These are phyloP conservation scores for Fraxinus pennsylvanica DNA, from an alignment of 257 asterid species.

Conservation along the genomic window DNA sequence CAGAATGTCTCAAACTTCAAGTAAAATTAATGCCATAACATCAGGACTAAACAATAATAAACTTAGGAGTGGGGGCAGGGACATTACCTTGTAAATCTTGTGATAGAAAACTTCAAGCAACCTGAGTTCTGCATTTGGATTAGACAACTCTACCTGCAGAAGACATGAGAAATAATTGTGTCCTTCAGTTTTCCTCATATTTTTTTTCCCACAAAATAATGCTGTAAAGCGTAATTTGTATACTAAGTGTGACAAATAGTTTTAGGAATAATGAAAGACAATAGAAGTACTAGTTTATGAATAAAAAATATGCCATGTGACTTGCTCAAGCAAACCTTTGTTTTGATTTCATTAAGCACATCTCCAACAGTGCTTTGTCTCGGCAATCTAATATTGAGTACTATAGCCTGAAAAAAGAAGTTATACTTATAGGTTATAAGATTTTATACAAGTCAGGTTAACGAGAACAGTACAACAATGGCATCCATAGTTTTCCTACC, in stretches of 20 bases:
- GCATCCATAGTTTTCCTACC: too few relatives aligned
- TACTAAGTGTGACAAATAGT: too few relatives aligned
- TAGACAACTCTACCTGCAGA: conserved; percentile 62
- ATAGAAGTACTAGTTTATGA: too few relatives aligned
- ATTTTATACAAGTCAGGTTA: not conserved
- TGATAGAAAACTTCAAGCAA: conserved; percentile 66
- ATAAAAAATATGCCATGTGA: too few relatives aligned
- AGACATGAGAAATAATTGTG: conserved; percentile 20
- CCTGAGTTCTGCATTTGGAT: conserved; percentile 67
- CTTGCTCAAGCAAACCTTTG: too few relatives aligned
- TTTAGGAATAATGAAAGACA: too few relatives aligned
- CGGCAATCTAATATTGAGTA: too few relatives aligned
- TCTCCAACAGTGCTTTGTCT: too few relatives aligned
- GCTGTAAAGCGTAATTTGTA: too few relatives aligned
- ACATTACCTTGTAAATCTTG: conserved; percentile 67
- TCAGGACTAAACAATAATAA: not conserved
- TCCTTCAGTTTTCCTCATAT: conserved; percentile 1
- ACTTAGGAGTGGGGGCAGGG: not conserved
- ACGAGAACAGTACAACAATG: not conserved
- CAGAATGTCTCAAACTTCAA: too few relatives aligned
- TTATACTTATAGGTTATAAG: not conserved
- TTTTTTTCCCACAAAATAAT: not conserved
- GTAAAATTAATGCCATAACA: conserved; percentile 12
- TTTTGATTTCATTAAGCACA: too few relatives aligned
- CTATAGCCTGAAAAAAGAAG: too few relatives aligned